These are phyloP conservation scores for Cucurbita ficifolia DNA, from an alignment of 306 rosid genomes.

Conservation along the genomic window DNA sequence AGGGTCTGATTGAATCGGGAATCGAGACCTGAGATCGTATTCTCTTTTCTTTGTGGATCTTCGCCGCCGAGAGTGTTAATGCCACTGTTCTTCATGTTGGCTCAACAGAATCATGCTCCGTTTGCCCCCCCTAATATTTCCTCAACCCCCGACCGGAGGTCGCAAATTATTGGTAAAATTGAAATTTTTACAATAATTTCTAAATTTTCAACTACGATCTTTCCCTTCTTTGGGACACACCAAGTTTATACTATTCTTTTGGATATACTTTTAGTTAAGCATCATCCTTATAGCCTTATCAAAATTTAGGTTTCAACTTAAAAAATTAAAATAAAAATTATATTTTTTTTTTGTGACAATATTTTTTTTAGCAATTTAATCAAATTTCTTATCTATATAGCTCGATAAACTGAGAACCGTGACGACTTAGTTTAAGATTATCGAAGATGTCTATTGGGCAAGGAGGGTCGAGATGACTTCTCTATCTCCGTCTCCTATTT, in stretches of 20 bases:
- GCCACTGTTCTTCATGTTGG: constrained; percentile 46
- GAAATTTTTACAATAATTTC: not conserved
- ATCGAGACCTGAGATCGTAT: constrained; percentile 32
- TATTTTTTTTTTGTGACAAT: too few relatives aligned
- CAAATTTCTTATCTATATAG: too few relatives aligned
- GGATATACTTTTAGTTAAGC: too few relatives aligned
- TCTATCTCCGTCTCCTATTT: too few relatives aligned
- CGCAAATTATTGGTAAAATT: not conserved
- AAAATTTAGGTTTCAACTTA: too few relatives aligned
- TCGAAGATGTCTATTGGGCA: too few relatives aligned
- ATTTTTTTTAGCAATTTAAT: too few relatives aligned
- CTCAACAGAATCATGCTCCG: constrained; percentile 15
- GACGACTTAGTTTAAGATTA: too few relatives aligned
- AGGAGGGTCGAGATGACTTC: too few relatives aligned
- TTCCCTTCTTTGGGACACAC: not conserved
- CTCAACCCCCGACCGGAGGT: constrained; percentile 2
- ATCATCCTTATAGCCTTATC: too few relatives aligned
- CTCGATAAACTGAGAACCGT: too few relatives aligned
- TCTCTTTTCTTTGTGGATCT: constrained; percentile 33
- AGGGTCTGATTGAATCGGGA: constrained; percentile 89
- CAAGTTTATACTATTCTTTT: not conserved
- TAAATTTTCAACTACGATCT: not conserved
- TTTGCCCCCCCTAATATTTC: not conserved
- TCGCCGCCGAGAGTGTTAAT: constrained; percentile 22
- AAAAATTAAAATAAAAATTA: too few relatives aligned